Percentiles rank a stretch among this genome's conserved stretches.
Evolutionary conservation across 1,284 basidiomycete species (phyloP).

Genomic region (Porodaedalea pini): DNA sequence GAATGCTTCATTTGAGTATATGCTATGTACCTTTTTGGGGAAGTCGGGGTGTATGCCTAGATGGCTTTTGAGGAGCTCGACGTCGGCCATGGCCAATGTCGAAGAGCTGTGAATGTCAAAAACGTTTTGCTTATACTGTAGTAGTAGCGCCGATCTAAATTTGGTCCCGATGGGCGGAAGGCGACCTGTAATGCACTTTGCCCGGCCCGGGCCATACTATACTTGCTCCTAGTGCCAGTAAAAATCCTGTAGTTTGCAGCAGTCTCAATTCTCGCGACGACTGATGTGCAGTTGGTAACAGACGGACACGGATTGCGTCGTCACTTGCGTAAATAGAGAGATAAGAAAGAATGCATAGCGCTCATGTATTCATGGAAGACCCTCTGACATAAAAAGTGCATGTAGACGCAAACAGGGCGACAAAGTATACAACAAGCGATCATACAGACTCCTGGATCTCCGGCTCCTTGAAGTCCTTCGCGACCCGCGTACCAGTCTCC

Average conservation of each 20-base stretch:
- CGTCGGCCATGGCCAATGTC: slow-evolving; percentile 62
- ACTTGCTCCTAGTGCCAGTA: too few relatives aligned
- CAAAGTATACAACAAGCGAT: slow-evolving; percentile 28
- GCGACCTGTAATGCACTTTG: too few relatives aligned
- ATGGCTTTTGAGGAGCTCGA: slow-evolving; percentile 66
- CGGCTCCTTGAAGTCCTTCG: slow-evolving; percentile 91
- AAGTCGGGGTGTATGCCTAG: slow-evolving; percentile 76
- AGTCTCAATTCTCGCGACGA: too few relatives aligned
- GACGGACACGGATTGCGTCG: neutral
- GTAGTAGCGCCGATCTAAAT: neutral
- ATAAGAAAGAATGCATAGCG: slow-evolving; percentile 10
- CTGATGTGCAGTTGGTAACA: too few relatives aligned
- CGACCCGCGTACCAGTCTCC: slow-evolving; percentile 87
- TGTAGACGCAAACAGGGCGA: slow-evolving; percentile 22
- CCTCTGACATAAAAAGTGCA: slow-evolving; percentile 15
- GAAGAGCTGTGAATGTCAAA: slow-evolving; percentile 17
- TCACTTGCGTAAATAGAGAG: neutral
- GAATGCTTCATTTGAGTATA: too few relatives aligned
- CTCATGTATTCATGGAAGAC: slow-evolving; percentile 18
- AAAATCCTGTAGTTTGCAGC: too few relatives aligned
- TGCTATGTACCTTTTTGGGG: slow-evolving; percentile 70
- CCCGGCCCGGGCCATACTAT: too few relatives aligned
- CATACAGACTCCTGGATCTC: slow-evolving; percentile 82
- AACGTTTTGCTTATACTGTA: too few relatives aligned
- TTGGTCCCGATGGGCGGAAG: too few relatives aligned